phyloP scores from a whole-genome alignment of 2,329 filamentous ascomycete genomes.

The Torrubiella hemipterigena region DNA sequence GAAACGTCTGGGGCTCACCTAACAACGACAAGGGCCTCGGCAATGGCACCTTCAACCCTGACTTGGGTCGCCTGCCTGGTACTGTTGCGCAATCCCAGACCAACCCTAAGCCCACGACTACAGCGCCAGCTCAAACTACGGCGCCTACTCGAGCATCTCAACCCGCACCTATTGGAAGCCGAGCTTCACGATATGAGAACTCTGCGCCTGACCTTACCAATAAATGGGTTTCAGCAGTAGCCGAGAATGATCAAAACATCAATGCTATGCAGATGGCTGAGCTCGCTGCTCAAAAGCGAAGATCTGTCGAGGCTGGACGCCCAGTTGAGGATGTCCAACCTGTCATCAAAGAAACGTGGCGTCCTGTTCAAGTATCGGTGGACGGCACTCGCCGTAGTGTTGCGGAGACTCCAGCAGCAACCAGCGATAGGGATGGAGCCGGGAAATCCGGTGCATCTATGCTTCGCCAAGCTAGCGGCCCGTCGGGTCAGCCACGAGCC shows the following conservation, averaged over 20 bases:
- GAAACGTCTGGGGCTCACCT: slow-evolving; percentile 67
- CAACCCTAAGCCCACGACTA: slow-evolving; percentile 34
- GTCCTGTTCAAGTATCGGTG: slow-evolving; percentile 25
- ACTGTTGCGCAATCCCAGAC: slow-evolving; percentile 16
- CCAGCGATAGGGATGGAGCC: slow-evolving; percentile 3
- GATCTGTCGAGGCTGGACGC: slow-evolving; percentile 30
- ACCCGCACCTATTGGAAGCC: slow-evolving; percentile 20
- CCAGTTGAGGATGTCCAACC: slow-evolving; percentile 32
- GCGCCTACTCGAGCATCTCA: slow-evolving; percentile 16
- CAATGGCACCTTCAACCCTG: slow-evolving; percentile 63
- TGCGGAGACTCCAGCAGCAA: slow-evolving; percentile 6
- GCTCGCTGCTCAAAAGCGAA: slow-evolving; percentile 28
- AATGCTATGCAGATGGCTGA: slow-evolving; percentile 24
- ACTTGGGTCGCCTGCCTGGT: slow-evolving; percentile 38
- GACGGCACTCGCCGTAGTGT: slow-evolving; percentile 21
- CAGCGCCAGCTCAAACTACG: slow-evolving; percentile 16
- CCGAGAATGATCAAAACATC: slow-evolving; percentile 34
- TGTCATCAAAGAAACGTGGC: slow-evolving; percentile 42
- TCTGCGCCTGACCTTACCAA: slow-evolving; percentile 20
- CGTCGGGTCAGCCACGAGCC: slow-evolving; percentile 32
- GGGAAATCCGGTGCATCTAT: slow-evolving; percentile 8
- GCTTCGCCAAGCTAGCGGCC: slow-evolving; percentile 15
- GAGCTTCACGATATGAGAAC: slow-evolving; percentile 15
- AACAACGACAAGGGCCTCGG: slow-evolving; percentile 60
- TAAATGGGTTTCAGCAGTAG: slow-evolving; percentile 30